Evolutionary conservation across 192 early-diverging fungal genomes (phyloP).

Genomic region (Coemansia sp.): DNA sequence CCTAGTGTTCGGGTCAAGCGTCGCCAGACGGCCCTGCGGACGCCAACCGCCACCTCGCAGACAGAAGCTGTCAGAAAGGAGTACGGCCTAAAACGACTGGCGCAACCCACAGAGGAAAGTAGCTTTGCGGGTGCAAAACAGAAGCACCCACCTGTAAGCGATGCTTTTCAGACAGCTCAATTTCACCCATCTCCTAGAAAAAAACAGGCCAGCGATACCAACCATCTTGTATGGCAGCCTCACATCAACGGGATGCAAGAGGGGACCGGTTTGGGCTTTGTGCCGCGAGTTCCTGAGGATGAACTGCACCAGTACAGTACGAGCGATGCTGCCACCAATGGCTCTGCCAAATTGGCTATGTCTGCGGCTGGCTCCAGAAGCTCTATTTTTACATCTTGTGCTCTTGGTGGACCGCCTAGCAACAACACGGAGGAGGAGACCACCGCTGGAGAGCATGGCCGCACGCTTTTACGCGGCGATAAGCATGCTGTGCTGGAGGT

Average conservation of each 20-base stretch:
- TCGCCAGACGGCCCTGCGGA: conserved; percentile 6
- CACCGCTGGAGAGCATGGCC: not conserved
- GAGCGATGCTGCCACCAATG: not conserved
- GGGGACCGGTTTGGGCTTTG: not conserved
- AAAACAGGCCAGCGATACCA: conserved; percentile 14
- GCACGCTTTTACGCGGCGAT: conserved; percentile 31
- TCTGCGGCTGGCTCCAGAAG: not conserved
- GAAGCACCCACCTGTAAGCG: not conserved
- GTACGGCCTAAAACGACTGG: not conserved
- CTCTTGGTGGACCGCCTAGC: not conserved
- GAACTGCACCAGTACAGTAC: not conserved
- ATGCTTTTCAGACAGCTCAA: not conserved
- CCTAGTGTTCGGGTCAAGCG: conserved; percentile 35
- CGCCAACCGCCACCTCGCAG: not conserved
- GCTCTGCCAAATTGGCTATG: not conserved
- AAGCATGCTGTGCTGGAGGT: conserved; percentile 34
- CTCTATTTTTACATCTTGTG: not conserved
- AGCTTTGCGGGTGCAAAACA: not conserved
- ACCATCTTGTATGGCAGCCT: conserved; percentile 19
- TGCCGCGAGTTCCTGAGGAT: not conserved
- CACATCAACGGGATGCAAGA: not conserved
- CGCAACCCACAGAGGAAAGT: not conserved
- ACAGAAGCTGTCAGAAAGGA: not conserved
- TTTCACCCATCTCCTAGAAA: conserved; percentile 7
- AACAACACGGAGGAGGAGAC: too few species aligned